Evolutionary conservation across 192 early-diverging fungal species (phyloP).

Genomic region (Backusella circina): DNA sequence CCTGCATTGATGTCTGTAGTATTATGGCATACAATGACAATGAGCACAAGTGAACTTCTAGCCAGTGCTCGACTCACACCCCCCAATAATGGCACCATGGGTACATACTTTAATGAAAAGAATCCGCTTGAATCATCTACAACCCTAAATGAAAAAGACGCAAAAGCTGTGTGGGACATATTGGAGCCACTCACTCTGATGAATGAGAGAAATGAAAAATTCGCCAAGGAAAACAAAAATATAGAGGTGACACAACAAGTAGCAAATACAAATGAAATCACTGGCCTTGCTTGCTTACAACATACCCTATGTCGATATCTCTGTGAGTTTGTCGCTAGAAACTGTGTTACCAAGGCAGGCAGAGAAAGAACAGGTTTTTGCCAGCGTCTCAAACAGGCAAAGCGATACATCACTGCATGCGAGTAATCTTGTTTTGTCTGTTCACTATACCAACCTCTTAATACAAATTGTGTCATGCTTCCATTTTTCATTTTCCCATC

Average conservation of each 20-base stretch:
- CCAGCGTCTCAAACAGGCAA: not conserved
- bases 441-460: not conserved
- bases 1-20: constrained; percentile 34
- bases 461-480: not conserved
- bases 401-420: not conserved
- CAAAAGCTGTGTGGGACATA: not conserved
- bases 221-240: not conserved
- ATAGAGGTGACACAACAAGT: not conserved
- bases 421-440: not conserved
- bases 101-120: not conserved
- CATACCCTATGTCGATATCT: not conserved
- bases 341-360: not conserved
- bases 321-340: not conserved
- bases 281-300: not conserved
- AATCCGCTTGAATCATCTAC: not conserved
- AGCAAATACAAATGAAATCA: not conserved
- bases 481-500: not conserved
- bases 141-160: not conserved
- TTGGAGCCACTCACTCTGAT: not conserved
- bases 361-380: not conserved
- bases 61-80: not conserved
- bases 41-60: constrained; percentile 17
- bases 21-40: constrained; percentile 20
- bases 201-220: constrained; percentile 6
- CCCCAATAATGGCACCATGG: not conserved